A percentile compares a stretch with the other conserved stretches of the same genome.
Conservation (phyloP, 805 yeast genomes). For the Cyberlindnera sargentensis region DNA sequence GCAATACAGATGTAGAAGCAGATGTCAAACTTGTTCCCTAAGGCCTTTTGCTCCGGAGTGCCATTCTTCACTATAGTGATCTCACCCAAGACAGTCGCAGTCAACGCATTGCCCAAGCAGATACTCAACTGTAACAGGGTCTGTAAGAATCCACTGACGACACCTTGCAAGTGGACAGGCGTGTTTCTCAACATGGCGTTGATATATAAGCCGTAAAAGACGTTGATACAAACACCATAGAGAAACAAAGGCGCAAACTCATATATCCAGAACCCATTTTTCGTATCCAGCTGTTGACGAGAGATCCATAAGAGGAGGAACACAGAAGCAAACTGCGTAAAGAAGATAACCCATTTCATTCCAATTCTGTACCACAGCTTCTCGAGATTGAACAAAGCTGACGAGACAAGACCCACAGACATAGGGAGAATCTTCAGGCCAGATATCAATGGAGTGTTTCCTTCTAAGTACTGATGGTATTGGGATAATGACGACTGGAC, state of each 20-base stretch:
- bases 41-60: not conserved
- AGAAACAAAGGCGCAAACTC: constrained; percentile 20
- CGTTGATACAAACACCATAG: constrained; percentile 22
- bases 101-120: constrained; percentile 24
- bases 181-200: constrained; percentile 26
- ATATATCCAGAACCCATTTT: constrained; percentile 25
- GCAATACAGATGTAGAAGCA: constrained; percentile 7
- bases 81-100: constrained; percentile 24
- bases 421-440: constrained; percentile 31
- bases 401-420: constrained; percentile 25
- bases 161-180: constrained; percentile 33
- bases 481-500: constrained; percentile 17
- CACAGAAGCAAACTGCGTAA: not conserved
- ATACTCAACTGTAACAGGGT: constrained; percentile 30
- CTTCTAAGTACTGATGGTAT: constrained; percentile 23
- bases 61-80: not conserved
- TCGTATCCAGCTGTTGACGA: constrained; percentile 10
- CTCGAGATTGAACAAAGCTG: constrained; percentile 21
- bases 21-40: constrained; percentile 4
- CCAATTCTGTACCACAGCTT: constrained; percentile 18
- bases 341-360: constrained; percentile 16
- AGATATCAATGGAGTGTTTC: constrained; percentile 27
- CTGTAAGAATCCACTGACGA: constrained; percentile 30
- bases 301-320: constrained; percentile 17
- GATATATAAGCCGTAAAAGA: constrained; percentile 29